These are phyloP conservation scores for Geosmithia flava DNA, from an alignment of 2,329 filamentous ascomycete genomes.

Conservation along the genomic window DNA sequence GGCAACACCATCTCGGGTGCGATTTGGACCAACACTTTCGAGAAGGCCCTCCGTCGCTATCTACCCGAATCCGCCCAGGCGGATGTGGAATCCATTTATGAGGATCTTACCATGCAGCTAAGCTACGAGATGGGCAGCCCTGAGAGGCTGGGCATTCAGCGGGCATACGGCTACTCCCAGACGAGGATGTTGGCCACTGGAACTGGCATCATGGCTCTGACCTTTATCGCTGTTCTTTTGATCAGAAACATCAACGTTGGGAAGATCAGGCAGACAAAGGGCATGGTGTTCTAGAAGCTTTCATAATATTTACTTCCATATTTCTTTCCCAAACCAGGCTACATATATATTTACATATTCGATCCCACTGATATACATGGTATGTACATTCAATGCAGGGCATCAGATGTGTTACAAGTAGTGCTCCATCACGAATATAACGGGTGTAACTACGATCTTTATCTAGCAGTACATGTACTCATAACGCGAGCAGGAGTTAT, in stretches of 20 bases:
- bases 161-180: slow-evolving; percentile 34
- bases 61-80: slow-evolving; percentile 22
- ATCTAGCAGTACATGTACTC: no score
- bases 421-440: no score
- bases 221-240: slow-evolving; percentile 14
- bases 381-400: no score
- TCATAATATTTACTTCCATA: neutral
- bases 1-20: slow-evolving; percentile 28
- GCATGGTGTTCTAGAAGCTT: slow-evolving; percentile 13
- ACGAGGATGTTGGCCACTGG: slow-evolving; percentile 24
- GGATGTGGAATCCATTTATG: slow-evolving; percentile 28
- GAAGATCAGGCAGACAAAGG: slow-evolving; percentile 17
- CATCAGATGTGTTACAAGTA: no score
- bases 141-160: slow-evolving; percentile 27
- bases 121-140: slow-evolving; percentile 25
- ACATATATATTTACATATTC: no score
- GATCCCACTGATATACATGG: no score
- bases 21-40: slow-evolving; percentile 29
- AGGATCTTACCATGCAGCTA: slow-evolving; percentile 18
- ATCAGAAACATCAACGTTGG: slow-evolving; percentile 16
- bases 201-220: slow-evolving; percentile 13
- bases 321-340: no score
- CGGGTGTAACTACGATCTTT: no score
- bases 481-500: no score
- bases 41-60: slow-evolving; percentile 16